phyloP scores from a whole-genome alignment of 768 basidiomycete species.

The Psilocybe tampanensis region DNA sequence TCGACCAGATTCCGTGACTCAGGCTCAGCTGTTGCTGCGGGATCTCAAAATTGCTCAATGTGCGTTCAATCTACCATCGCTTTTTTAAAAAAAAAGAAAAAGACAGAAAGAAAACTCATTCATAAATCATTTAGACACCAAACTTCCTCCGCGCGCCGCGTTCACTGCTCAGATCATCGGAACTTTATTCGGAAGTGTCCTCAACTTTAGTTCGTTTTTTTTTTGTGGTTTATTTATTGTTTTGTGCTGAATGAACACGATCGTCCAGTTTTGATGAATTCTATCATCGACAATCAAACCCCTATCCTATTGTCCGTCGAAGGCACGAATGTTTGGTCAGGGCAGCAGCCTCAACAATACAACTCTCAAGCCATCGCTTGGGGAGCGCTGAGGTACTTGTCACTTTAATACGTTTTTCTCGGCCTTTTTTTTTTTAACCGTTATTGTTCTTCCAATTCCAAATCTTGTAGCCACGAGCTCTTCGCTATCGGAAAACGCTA shows the following conservation, averaged over 20 bases:
- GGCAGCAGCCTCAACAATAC: conserved; percentile 50
- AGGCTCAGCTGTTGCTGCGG: conserved; percentile 43
- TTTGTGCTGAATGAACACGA: not conserved
- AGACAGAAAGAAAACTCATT: no score
- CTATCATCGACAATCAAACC: conserved; percentile 52
- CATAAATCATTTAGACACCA: conserved; percentile 34
- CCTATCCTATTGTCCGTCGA: conserved; percentile 54
- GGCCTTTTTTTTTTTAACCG: not conserved
- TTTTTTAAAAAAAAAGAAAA: no score
- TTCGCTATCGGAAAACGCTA: conserved; percentile 47
- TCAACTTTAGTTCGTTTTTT: conserved; percentile 43
- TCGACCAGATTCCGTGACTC: conserved; percentile 42
- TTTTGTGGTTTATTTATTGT: not conserved
- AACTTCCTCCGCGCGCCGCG: conserved; percentile 50
- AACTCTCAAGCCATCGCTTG: conserved; percentile 55
- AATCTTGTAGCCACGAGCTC: conserved; percentile 37
- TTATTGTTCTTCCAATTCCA: not conserved
- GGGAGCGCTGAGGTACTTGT: conserved; percentile 44
- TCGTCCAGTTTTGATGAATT: conserved; percentile 54
- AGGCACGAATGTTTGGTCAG: conserved; percentile 57
- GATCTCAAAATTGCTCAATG: conserved; percentile 54
- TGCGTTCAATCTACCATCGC: conserved; percentile 6
- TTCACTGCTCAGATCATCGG: conserved; percentile 53
- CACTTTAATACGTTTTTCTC: not conserved
- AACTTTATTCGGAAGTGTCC: conserved; percentile 47